Evolutionary conservation across 2,329 filamentous ascomycete species (phyloP), one percentile per base, ranked within the genome.

Genomic region (Sporothrix luriei): DNA sequence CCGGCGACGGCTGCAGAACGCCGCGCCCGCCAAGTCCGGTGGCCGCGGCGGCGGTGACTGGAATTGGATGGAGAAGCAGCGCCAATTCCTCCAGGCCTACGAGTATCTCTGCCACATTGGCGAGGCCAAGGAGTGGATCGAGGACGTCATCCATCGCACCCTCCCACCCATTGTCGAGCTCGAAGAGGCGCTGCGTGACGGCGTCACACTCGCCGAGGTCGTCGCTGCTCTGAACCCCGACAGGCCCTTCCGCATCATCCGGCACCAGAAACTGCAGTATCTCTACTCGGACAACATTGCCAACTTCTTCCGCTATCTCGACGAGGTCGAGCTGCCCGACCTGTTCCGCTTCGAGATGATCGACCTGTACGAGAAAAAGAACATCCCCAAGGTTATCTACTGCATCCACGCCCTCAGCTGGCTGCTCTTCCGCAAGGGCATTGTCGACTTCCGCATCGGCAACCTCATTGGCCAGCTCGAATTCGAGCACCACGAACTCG

Each of bases 51-150:
- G 93, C 90, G 88, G 92, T 73, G 89, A 90, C 24, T 88, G 91
- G 65, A 97, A 94, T 78, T 99, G 95, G 95, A 99, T 99, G 94
- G 95, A 99, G 79, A 95, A 97, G 78, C 94, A 99, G 78, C 88
- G 95, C 33, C 94, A 98, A 78, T 98, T 97, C 76, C 82, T 99
- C 68, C 92, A 97, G 79, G 95, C 95, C 7, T 99, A 99, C 77
- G 95, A 99, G 79, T 99, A 99, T 78, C 90, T 99, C 49, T 99
- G 95, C 78, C 95, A 99, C 77, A 98, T 99, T 74, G 95, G 95
- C 78, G 95, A 99, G 82, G 95, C 95, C 26, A 98, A 98, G 78
- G 94, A 98, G 80, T 99, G 95, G 95, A 97, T 99, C 74, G 95
- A 99, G 72, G 84, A 96, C 77, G 88, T 97, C 71, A 92, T 95